These are phyloP conservation scores for Crithidia bombi DNA, from an alignment of 208 protist genomes.

Conservation along the genomic window DNA sequence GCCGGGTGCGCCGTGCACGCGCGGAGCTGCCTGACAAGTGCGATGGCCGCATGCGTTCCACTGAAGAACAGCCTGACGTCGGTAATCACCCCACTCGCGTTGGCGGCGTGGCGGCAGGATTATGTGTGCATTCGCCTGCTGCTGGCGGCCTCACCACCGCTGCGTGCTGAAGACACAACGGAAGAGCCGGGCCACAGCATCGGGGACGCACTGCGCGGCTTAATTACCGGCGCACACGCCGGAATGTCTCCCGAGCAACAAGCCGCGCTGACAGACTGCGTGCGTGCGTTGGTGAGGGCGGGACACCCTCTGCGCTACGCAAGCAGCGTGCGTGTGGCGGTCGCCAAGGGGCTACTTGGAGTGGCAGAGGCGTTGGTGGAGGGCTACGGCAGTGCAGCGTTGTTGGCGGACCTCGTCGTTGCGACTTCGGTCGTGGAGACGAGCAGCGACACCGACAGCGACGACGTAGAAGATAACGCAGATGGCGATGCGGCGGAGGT, in stretches of 20 bases:
- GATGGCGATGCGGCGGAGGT: background rate
- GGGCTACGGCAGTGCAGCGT: constrained; percentile 56
- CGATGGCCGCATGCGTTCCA: constrained; percentile 25
- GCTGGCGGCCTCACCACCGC: constrained; percentile 40
- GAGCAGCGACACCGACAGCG: background rate
- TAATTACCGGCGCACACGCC: constrained; percentile 37
- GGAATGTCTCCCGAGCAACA: constrained; percentile 32
- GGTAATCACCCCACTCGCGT: constrained; percentile 55
- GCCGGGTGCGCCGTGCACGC: constrained; percentile 44
- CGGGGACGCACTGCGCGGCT: constrained; percentile 57
- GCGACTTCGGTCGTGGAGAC: background rate
- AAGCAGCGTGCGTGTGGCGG: constrained; percentile 48
- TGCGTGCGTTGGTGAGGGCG: constrained; percentile 50
- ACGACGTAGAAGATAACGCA: background rate
- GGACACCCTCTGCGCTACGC: constrained; percentile 63
- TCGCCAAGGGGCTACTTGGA: constrained; percentile 39
- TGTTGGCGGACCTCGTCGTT: constrained; percentile 54
- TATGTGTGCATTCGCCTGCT: constrained; percentile 47
- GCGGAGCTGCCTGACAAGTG: constrained; percentile 16
- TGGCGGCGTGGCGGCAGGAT: constrained; percentile 63
- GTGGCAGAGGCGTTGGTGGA: constrained; percentile 55
- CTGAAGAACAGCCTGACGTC: constrained; percentile 36
- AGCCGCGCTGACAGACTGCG: constrained; percentile 38
- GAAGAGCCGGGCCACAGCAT: constrained; percentile 31
- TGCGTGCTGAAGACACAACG: constrained; percentile 28